A percentile compares a stretch with the other conserved stretches of the same genome.
Evolutionary conservation across 2,329 filamentous ascomycete genomes (phyloP).

Genomic region (Teratosphaeria pseudoeucalypti): DNA sequence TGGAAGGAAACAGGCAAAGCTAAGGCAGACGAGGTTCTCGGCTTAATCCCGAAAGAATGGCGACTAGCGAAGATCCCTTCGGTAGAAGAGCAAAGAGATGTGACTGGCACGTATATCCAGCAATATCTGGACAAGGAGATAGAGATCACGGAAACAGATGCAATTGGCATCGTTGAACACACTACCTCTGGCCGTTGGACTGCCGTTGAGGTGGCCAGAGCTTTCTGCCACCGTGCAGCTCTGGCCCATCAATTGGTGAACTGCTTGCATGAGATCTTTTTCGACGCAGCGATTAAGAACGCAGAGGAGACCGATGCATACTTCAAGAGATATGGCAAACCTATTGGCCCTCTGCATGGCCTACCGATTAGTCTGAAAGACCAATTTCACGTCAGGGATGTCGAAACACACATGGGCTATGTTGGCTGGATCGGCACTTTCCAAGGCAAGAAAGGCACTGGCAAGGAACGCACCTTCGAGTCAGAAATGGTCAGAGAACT

Average conservation of each 20-base stretch:
- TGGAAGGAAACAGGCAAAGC: conserved; percentile 43
- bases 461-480: conserved; percentile 42
- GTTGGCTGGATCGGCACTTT: conserved; percentile 56
- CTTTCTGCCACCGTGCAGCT: conserved; percentile 47
- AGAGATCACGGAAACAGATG: conserved; percentile 51
- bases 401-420: conserved; percentile 47
- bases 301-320: conserved; percentile 34
- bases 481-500: conserved; percentile 49
- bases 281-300: conserved; percentile 33
- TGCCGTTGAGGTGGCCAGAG: conserved; percentile 44
- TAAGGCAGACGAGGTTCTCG: conserved; percentile 45
- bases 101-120: conserved; percentile 47
- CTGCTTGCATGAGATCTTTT: conserved; percentile 40
- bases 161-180: conserved; percentile 45
- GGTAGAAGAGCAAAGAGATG: conserved; percentile 43
- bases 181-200: conserved; percentile 47
- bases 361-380: conserved; percentile 40
- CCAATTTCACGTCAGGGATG: conserved; percentile 39
- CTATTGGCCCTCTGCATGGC: conserved; percentile 39
- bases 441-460: conserved; percentile 42
- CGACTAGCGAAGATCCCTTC: conserved; percentile 39
- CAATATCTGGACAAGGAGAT: conserved; percentile 47
- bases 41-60: conserved; percentile 49
- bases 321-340: conserved; percentile 25
- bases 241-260: conserved; percentile 40